Base-by-base conservation (phyloP, 2,329 filamentous ascomycete genomes). In the Seiridium cupressi region DNA sequence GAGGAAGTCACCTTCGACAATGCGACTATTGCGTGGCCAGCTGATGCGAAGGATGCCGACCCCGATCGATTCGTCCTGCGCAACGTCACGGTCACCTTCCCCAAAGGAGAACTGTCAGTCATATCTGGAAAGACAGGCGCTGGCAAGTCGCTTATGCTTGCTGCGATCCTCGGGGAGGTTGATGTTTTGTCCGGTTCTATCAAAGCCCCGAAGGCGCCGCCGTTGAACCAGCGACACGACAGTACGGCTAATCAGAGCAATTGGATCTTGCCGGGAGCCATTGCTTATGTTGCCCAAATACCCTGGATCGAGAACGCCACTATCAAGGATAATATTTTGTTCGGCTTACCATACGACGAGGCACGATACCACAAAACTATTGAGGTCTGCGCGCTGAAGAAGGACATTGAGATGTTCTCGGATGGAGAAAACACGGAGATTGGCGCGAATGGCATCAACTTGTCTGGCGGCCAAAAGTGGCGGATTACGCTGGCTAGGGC, bases 291-390 rank as follows among this genome's bases (percentile, higher is more conserved):
- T 40, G 85, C 89, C 1, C 90, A 93, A 69, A 92, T 90, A 6
- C 91, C 91, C 0, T 95, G 91, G 91, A 91, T 95, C 54, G 91
- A 94, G 69, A 94, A 93, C 66, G 89, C 89, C 1, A 90, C 86
- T 5, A 87, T 96, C 62, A 86, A 84, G 59, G 87, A 92, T 49
- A 96, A 95, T 66, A 89, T 95, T 55, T 73, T 92, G 0, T 95
- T 94, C 63, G 90, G 90, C 0, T 77, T 93, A 2, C 90, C 90
- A 0, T 84, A 82, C 36, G 84, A 92, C 58, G 77, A 87, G 60
- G 77, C 81, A n/a, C 84, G 92, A 44, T 95, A 94, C 70, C 76
- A 80, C 1, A 85, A 87, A 66, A 91, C 92, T 0, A 73, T 93
- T 6, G 81, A 86, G 42, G 89, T 88, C 2, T 95, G 91, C 62